Evolutionary conservation across 441 rosid genomes (phyloP).

Genomic region (Aquilaria agallochum): DNA sequence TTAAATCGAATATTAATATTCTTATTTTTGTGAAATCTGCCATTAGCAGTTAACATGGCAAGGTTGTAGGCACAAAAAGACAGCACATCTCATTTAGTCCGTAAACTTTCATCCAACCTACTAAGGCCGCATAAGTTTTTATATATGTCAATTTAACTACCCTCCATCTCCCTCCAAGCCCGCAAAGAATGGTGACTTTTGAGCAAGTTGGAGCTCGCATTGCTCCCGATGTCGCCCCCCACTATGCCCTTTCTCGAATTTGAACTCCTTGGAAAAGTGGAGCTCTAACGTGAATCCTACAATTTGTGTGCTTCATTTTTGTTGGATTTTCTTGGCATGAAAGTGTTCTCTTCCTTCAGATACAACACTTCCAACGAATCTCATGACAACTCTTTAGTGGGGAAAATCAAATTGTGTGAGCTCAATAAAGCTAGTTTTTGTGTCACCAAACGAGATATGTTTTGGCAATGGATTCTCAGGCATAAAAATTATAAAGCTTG

Average conservation of each 20-base stretch:
- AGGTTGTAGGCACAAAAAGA: no score
- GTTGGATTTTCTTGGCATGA: slow-evolving; percentile 15
- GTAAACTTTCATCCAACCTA: no score
- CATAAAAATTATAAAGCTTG: slow-evolving; percentile 52
- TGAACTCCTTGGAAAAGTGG: slow-evolving; percentile 24
- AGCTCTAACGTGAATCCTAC: no score
- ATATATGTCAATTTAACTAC: no score
- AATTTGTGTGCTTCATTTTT: slow-evolving; percentile 22
- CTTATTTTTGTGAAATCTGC: no score
- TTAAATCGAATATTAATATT: no score
- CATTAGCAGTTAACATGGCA: no score
- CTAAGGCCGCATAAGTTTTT: no score
- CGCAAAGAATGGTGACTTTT: slow-evolving; percentile 28
- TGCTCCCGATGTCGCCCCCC: slow-evolving; percentile 56
- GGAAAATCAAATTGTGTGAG: background rate
- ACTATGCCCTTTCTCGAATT: slow-evolving; percentile 21
- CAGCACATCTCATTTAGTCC: no score
- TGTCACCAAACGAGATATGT: slow-evolving; percentile 13
- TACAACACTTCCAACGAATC: slow-evolving; percentile 49
- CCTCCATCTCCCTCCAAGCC: no score
- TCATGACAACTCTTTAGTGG: slow-evolving; percentile 33
- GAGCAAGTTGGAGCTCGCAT: slow-evolving; percentile 88
- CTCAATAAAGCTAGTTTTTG: background rate
- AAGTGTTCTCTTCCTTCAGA: slow-evolving; percentile 18
- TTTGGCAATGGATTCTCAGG: slow-evolving; percentile 22